phyloP scores from a whole-genome alignment of 192 early-diverging fungal species.

The Coemansia sp. region DNA sequence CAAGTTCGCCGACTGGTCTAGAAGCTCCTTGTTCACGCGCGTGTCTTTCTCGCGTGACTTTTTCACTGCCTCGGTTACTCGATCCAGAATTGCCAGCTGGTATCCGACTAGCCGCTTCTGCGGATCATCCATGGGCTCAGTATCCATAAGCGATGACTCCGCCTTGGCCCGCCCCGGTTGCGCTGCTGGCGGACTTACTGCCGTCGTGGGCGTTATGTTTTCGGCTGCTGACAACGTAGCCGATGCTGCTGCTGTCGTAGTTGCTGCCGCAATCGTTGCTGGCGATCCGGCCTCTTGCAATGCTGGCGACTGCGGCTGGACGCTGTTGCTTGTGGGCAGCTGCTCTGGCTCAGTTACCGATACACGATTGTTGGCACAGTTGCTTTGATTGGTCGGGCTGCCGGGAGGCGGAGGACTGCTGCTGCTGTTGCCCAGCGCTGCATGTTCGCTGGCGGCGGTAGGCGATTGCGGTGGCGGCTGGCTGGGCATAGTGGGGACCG shows the following conservation, averaged over 20 bases:
- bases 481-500: conserved; percentile 23
- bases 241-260: neutral
- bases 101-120: conserved; percentile 54
- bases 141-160: conserved; percentile 39
- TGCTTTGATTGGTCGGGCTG: too few species aligned
- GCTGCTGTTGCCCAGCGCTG: neutral
- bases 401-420: neutral
- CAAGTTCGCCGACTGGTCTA: conserved; percentile 66
- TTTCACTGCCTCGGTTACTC: conserved; percentile 57
- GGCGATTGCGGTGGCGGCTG: conserved; percentile 1
- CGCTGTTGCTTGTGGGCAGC: conserved; percentile 1
- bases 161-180: neutral
- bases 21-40: conserved; percentile 62
- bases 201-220: conserved; percentile 7
- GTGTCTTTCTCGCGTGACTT: conserved; percentile 60
- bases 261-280: conserved; percentile 8
- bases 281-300: conserved; percentile 3
- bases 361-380: neutral
- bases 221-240: neutral
- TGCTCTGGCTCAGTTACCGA: neutral
- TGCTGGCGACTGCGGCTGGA: neutral
- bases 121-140: conserved; percentile 46
- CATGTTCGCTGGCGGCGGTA: neutral
- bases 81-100: conserved; percentile 63
- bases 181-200: neutral